Conservation (phyloP, 2,329 filamentous ascomycete genomes). For the Dactylonectria estremocensis region DNA sequence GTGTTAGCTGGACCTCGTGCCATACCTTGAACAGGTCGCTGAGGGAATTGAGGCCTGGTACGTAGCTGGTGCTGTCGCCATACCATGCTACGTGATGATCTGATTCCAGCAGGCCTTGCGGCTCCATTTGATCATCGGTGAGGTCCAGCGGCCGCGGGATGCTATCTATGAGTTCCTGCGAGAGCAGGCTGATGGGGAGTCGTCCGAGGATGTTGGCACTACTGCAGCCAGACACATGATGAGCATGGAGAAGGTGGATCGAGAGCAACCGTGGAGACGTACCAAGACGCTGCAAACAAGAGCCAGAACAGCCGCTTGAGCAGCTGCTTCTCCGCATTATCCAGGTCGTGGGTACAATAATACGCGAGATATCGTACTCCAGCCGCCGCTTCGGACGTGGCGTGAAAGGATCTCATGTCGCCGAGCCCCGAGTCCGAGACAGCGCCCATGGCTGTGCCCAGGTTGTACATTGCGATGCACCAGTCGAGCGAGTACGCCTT, state of each 20-base stretch:
- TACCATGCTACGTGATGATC: slow-evolving; percentile 48
- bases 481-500: slow-evolving; percentile 52
- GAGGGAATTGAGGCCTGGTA: slow-evolving; percentile 53
- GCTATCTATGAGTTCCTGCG: slow-evolving; percentile 39
- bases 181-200: slow-evolving; percentile 45
- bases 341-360: slow-evolving; percentile 42
- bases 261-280: slow-evolving; percentile 16
- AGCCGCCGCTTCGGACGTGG: slow-evolving; percentile 46
- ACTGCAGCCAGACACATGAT: slow-evolving; percentile 32
- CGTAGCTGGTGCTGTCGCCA: slow-evolving; percentile 51
- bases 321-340: slow-evolving; percentile 50
- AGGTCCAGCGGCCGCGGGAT: slow-evolving; percentile 47
- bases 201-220: slow-evolving; percentile 50
- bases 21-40: slow-evolving; percentile 54
- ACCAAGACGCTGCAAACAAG: slow-evolving; percentile 50
- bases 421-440: slow-evolving; percentile 26
- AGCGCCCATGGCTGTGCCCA: slow-evolving; percentile 46
- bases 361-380: slow-evolving; percentile 51
- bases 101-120: background rate
- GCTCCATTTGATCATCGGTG: slow-evolving; percentile 52
- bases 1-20: slow-evolving; percentile 47
- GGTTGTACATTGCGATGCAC: slow-evolving; percentile 56
- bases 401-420: slow-evolving; percentile 42
- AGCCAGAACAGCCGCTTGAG: slow-evolving; percentile 55
- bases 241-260: background rate